phyloP scores from a whole-genome alignment of 1,284 basidiomycete genomes.

The Butyriboletus appendiculatus region DNA sequence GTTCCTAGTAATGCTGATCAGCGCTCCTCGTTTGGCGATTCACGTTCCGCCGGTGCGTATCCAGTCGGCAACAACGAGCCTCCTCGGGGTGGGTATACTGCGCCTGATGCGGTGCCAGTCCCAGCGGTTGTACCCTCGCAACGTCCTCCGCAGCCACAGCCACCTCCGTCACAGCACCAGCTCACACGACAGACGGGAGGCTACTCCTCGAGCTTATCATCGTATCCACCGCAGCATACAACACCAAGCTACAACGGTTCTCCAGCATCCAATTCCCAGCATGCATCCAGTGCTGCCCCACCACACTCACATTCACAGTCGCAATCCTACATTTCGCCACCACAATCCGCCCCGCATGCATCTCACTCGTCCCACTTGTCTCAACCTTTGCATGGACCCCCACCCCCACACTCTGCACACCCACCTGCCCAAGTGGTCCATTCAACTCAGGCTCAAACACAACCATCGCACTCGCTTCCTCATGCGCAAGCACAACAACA shows the following conservation, averaged over 20 bases:
- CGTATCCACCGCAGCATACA: slow-evolving; percentile 24
- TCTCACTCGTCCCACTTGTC: slow-evolving; percentile 21
- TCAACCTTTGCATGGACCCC: slow-evolving; percentile 21
- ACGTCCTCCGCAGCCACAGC: slow-evolving; percentile 14
- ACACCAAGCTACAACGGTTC: slow-evolving; percentile 18
- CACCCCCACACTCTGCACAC: slow-evolving; percentile 15
- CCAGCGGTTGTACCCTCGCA: slow-evolving; percentile 21
- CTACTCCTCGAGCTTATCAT: too few species aligned
- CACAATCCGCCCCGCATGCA: slow-evolving; percentile 20
- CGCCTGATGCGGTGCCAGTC: slow-evolving; percentile 19
- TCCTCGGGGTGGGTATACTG: slow-evolving; percentile 17
- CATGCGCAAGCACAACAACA: slow-evolving; percentile 31
- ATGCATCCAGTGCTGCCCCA: slow-evolving; percentile 7
- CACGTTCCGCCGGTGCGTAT: slow-evolving; percentile 26
- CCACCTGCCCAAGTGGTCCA: slow-evolving; percentile 17
- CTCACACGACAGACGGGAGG: slow-evolving; percentile 20
- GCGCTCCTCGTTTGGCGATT: slow-evolving; percentile 27
- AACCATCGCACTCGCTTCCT: slow-evolving; percentile 19
- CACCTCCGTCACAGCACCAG: slow-evolving; percentile 24
- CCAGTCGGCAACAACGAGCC: slow-evolving; percentile 13
- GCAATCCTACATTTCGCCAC: slow-evolving; percentile 22
- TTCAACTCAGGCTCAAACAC: slow-evolving; percentile 16
- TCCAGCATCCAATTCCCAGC: slow-evolving; percentile 16
- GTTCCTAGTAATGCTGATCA: slow-evolving; percentile 22
- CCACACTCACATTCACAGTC: slow-evolving; percentile 24